Base-by-base conservation (phyloP, 495 filamentous ascomycete genomes). In the Hypoxylon rickii region DNA sequence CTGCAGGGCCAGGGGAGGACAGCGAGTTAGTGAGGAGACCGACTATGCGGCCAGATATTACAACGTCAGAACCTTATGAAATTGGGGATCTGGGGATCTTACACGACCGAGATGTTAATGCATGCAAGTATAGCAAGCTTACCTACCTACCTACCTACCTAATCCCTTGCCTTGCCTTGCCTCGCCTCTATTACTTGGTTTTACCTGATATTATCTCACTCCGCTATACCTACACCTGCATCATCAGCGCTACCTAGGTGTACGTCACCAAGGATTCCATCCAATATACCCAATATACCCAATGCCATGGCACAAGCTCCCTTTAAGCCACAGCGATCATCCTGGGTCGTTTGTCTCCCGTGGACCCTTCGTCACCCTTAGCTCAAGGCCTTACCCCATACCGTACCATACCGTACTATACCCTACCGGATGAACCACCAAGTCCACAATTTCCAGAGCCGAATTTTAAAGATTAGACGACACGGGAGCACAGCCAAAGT, bases 21-120 rank as follows among this genome's bases (percentile, higher is more conserved):
- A 52, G 48, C 39, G 42, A 51, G 49, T 3, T n/a, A 13, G 48
- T 34, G 32, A 57, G 53, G 52, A 10, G 59, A 50, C 59, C 59
- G 44, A 63, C 47, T 57, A 63, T 63, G 59, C 59, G 59, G 59
- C 59, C 59, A 31, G 53, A 43, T 53, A 58, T 39, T 63, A 63
- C 59, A 43, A 63, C 59, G 43, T 53, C 48, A 57, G 44, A 47
- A 24, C 33, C 32, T 48, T 32, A 29, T 29, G 24, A 29, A 29
- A 29, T 17, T 33, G 6, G 34, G 41, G 21, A 39, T 46, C 48
- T 37, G 52, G 58, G 37, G 58, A 41, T 57, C 53, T 57, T 40
- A 44, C 26, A 33, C 45, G 18, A 26, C n/a, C n/a, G 47, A 52
- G 33, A 36, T 45, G 21, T 47, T 44, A 37, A 56, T 62, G 58